Evolutionary conservation across 176 grass and related monocot species (phyloP), one percentile per base, ranked within the genome.

Genomic region (Cymbopogon citratus): DNA sequence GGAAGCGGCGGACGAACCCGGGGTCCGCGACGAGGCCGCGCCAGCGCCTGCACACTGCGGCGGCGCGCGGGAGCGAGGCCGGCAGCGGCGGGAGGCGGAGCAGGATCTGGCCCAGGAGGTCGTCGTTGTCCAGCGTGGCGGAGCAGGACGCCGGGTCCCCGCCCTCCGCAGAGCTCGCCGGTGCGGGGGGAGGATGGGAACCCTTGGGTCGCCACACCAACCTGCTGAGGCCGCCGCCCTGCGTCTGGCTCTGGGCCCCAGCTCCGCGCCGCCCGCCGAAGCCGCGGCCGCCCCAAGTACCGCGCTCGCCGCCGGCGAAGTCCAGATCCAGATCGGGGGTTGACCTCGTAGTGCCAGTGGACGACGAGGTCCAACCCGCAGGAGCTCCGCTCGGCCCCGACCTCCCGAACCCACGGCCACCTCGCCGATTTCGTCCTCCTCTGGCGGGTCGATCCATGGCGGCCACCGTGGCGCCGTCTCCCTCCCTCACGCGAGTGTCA

Each of bases 1-100:
- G 70, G 69, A 82, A 73, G 80, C 81, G 61, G 81, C 6, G 27
- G 31, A 67, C 44, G 71, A 83, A 75, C 4, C 7, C 14, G 71
- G 19, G 13, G 44, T 75, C 44, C 15, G 33, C 14, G 81, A 75
- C 44, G 31, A 83, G 21, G 18, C 59, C 13, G 21, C 59, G 59
- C 66, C 70, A 82, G 13, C 12, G 40, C 56, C 5, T 73, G 69
- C 56, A 73, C 11, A 82, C 26, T 26, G 38, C 35, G 7, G 56
- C 60, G 43, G 71, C 62, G n/a, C 71, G 71, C 28, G 60, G 71
- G 14, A 75, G 45, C 15, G 81, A 39, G 11, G 61, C 66, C 1
- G 81, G 71, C 3, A 3, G 10, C n/a, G 71, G 33, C n/a, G 62
- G 72, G 14, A 84, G 62, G 61, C 45, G 72, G 19, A 83, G 54